Evolutionary conservation across 805 yeast genomes (phyloP), one percentile per base, ranked within the genome.

Genomic region (Candida taoyuanica): DNA sequence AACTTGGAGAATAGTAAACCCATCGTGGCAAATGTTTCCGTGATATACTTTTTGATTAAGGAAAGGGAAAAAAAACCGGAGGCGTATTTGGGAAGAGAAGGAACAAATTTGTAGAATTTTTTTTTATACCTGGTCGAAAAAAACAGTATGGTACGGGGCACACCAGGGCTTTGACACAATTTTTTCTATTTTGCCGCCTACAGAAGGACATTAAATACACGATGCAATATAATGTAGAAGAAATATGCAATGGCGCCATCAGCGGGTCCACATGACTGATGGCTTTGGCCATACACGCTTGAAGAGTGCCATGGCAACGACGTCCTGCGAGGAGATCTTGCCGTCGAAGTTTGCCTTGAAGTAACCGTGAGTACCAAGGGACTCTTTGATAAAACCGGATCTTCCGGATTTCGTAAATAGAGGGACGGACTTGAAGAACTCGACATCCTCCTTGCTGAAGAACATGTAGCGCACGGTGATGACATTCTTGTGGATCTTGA

Each of bases 291-390:
- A 93, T 45, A 83, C 83, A 55, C 98, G 78, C 66, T 86, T 91
- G 68, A 85, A 93, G 51, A 93, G 64, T 21, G 96, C 79, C 97
- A 93, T 87, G 17, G 87, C 97, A 34, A 93, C 78, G 12, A 85
- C 80, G 63, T 93, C 99, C 64, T 89, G 97, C 0, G 96, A 83
- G 36, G 84, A 78, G 53, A 94, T 68, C 55, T 82, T 85, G 42
- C 89, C 91, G 58, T 93, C 97, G 54, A 93, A 93, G 7, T 85
- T 83, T 17, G 97, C 96, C 67, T 93, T 93, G 76, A 83, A 89
- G 68, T 91, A 87, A 47, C 99, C 99, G 60, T 93, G 98, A 2
- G 98, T 93, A 65, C 99, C 99, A 68, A 93, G 71, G 58, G 89
- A 77, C 60, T 91, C 97, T 63, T 86, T 91, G 59, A 94, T 91